phyloP scores from a whole-genome alignment of 169 alveolate genomes.

The Plasmodium inui region DNA sequence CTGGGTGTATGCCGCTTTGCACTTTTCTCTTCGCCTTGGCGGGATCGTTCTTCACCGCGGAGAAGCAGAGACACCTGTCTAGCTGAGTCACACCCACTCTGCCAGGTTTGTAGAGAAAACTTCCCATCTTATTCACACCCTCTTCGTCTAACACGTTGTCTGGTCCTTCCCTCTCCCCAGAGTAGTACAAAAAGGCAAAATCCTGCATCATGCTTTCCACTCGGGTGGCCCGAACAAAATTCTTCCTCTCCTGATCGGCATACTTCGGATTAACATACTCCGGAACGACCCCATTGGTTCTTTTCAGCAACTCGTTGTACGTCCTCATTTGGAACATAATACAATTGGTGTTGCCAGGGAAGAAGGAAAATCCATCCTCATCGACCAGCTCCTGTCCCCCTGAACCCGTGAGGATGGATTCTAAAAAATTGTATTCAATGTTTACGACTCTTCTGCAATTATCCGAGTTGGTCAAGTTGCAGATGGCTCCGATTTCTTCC shows the following conservation, averaged over 20 bases:
- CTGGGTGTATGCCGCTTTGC: conserved; percentile 82
- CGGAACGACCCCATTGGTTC: conserved; percentile 92
- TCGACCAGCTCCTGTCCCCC: conserved; percentile 85
- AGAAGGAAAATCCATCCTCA: conserved; percentile 87
- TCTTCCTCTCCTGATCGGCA: conserved; percentile 88
- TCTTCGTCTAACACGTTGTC: neutral
- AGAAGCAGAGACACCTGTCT: conserved; percentile 88
- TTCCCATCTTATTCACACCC: neutral
- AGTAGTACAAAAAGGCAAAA: conserved; percentile 79
- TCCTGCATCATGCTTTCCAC: conserved; percentile 95
- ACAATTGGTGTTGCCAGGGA: conserved; percentile 92
- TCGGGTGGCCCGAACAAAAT: conserved; percentile 91
- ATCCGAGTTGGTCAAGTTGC: conserved; percentile 81
- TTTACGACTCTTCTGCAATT: conserved; percentile 82
- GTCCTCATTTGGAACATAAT: conserved; percentile 84
- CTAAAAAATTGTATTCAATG: conserved; percentile 92
- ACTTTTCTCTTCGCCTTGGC: conserved; percentile 82
- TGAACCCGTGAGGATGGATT: conserved; percentile 85
- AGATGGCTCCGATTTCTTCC: conserved; percentile 92
- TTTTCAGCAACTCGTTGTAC: conserved; percentile 85
- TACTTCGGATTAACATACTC: conserved; percentile 95
- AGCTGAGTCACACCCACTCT: conserved; percentile 88
- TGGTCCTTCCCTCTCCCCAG: neutral
- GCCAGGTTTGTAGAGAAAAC: conserved; percentile 42
- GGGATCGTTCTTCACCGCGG: conserved; percentile 89